phyloP scores from a whole-genome alignment of 257 asterid genomes.

The Solanum rostratum region DNA sequence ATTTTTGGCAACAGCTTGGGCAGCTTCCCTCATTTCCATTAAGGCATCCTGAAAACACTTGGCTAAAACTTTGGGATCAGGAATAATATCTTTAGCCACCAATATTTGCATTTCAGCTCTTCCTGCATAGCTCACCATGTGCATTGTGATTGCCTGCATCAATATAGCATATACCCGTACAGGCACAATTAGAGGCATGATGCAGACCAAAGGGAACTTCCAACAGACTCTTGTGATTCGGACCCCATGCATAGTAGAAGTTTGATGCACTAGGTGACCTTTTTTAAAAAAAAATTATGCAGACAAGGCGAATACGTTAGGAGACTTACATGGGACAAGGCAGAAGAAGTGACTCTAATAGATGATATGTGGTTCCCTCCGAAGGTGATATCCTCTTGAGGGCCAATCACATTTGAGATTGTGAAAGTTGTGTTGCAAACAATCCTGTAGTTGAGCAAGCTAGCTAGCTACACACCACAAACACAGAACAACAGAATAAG shows the following conservation, averaged over 20 bases:
- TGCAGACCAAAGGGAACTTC: too few species aligned
- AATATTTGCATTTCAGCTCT: constrained; percentile 60
- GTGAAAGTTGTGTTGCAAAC: constrained; percentile 61
- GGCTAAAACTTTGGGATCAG: constrained; percentile 56
- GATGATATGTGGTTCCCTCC: constrained; percentile 39
- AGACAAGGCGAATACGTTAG: neutral
- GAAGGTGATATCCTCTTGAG: constrained; percentile 36
- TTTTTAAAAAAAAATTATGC: too few species aligned
- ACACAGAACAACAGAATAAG: neutral
- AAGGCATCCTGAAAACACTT: constrained; percentile 59
- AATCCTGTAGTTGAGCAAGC: constrained; percentile 47
- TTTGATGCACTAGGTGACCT: too few species aligned
- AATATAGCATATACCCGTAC: neutral
- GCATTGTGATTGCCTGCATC: constrained; percentile 60
- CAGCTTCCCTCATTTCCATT: constrained; percentile 50
- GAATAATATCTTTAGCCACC: constrained; percentile 64
- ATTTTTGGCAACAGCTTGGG: constrained; percentile 3
- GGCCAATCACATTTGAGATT: constrained; percentile 63
- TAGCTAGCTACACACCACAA: constrained; percentile 28
- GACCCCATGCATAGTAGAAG: too few species aligned
- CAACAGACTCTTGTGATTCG: too few species aligned
- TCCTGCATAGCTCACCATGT: constrained; percentile 78
- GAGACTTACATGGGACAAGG: constrained; percentile 59
- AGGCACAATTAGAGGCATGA: neutral
- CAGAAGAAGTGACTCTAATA: constrained; percentile 38